A percentile compares a stretch with the other conserved stretches of the same genome.
These are phyloP conservation scores for Lyophyllum semitale DNA, from an alignment of 768 basidiomycete genomes.

Conservation along the genomic window DNA sequence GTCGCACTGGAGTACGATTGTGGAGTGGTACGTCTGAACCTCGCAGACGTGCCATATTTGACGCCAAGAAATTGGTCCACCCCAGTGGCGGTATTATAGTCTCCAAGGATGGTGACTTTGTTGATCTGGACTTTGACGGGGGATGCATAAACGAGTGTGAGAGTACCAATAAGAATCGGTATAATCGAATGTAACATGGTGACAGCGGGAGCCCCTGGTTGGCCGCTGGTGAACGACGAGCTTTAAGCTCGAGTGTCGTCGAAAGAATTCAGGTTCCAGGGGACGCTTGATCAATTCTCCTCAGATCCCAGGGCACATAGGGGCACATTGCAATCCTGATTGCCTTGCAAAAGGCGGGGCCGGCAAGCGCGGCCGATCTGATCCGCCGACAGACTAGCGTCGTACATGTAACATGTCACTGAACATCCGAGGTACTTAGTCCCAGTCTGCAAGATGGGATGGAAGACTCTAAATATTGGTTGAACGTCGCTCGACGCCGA, in stretches of 20 bases:
- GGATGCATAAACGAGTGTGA: conserved; percentile 11
- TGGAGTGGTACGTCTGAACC: conserved; percentile 17
- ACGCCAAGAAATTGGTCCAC: conserved; percentile 20
- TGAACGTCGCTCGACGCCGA: no score
- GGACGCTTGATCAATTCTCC: no score
- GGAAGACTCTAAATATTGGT: no score
- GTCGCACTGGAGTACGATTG: conserved; percentile 6
- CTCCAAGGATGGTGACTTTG: conserved; percentile 10
- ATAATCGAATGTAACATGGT: conserved; percentile 13
- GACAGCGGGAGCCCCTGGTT: background rate
- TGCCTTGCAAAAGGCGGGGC: no score
- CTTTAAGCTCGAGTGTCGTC: background rate
- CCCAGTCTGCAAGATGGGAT: no score
- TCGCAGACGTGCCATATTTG: conserved; percentile 16
- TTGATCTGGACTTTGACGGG: conserved; percentile 13
- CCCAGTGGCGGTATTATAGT: conserved; percentile 16
- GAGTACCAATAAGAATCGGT: background rate
- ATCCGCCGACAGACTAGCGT: no score
- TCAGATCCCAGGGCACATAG: no score
- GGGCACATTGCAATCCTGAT: no score
- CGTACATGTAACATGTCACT: no score
- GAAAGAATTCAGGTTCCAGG: background rate
- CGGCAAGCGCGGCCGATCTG: no score
- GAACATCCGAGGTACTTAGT: no score
- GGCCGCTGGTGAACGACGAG: background rate